These are phyloP conservation scores for Priceomyces melissophilus DNA, from an alignment of 805 yeast genomes.

Conservation along the genomic window DNA sequence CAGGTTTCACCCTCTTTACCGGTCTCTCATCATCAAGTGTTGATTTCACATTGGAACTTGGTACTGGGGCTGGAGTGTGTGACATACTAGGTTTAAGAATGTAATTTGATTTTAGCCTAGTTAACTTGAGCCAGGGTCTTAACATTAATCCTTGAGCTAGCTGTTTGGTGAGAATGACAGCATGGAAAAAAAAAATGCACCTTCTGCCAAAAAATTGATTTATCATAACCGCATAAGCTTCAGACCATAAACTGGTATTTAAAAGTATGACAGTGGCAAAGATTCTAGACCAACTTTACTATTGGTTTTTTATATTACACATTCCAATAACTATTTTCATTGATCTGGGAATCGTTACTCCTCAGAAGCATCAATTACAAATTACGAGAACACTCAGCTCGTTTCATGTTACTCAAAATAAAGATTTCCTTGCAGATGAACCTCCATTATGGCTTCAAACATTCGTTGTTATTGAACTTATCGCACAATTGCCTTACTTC, in stretches of 20 bases:
- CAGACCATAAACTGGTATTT: background rate
- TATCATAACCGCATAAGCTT: too few relatives aligned
- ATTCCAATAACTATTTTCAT: slow-evolving; percentile 71
- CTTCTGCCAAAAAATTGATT: too few relatives aligned
- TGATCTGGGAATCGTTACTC: slow-evolving; percentile 72
- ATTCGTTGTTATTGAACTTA: slow-evolving; percentile 69
- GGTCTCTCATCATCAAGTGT: background rate
- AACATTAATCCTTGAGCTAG: too few relatives aligned
- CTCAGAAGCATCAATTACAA: slow-evolving; percentile 42
- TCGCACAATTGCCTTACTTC: slow-evolving; percentile 81
- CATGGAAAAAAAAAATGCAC: too few relatives aligned
- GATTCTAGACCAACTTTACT: slow-evolving; percentile 41
- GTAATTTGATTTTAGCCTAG: too few relatives aligned
- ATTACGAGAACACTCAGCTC: slow-evolving; percentile 49
- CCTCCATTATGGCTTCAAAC: slow-evolving; percentile 70
- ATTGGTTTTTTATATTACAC: slow-evolving; percentile 57
- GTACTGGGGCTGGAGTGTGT: background rate
- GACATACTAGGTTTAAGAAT: background rate
- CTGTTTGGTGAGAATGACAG: too few relatives aligned
- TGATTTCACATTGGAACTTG: background rate
- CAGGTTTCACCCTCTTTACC: slow-evolving; percentile 1
- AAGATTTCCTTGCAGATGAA: slow-evolving; percentile 62
- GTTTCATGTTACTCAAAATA: slow-evolving; percentile 61
- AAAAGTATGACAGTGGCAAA: background rate
- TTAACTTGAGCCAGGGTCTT: too few relatives aligned